Base-by-base conservation (phyloP, 345 rosid species). In the Cochlearia excelsa region DNA sequence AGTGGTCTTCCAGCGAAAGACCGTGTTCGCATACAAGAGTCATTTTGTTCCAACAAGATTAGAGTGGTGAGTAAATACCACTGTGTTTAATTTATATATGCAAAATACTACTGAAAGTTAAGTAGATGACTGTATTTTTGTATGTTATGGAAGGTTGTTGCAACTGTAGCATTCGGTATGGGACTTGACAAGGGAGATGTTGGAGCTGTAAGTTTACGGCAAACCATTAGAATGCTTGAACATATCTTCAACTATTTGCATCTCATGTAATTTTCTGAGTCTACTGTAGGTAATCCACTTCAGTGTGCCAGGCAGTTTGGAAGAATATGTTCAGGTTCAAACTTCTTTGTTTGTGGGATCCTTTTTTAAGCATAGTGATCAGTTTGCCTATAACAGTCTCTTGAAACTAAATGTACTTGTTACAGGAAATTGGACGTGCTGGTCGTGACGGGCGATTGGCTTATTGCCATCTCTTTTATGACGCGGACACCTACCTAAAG, bases 121-220 rank as follows among this genome's bases (percentile, higher is more conserved):
- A 53, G 51, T 30, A 59, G 49, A 58, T 70, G 49, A 38, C 57
- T 8, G 26, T 6, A 70, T 10, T 68, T 37, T 30, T 63, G 37
- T 48, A 28, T 62, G 66, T 39, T 39, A 23, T 81, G 56, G 61
- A 82, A 92, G 99, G 96, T 93, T 72, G 97, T 89, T 73, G 99
- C 97, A 70, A 93, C 99, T 16, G 99, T 93, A 78, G 99, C 99
- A 60, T 93, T 93, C 66, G 99, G 99, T 60, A 89, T 93, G 99
- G 99, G 99, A 62, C 86, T 93, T 43, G 94, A 93, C 82, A 93
- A 89, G 79, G 81, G 82, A 49, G 94, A 93, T 67, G 86, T 85
- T 69, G 97, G 94, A 80, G 97, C 95, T 56, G 99, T 93, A 89
- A 93, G 99, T 67, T 48, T 34, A 61, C 65, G 66, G 54, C 50